Percentiles rank a stretch among this genome's conserved stretches.
These are phyloP conservation scores for Thermomyces lanuginosus DNA, from an alignment of 2,329 filamentous ascomycete genomes.

Conservation along the genomic window DNA sequence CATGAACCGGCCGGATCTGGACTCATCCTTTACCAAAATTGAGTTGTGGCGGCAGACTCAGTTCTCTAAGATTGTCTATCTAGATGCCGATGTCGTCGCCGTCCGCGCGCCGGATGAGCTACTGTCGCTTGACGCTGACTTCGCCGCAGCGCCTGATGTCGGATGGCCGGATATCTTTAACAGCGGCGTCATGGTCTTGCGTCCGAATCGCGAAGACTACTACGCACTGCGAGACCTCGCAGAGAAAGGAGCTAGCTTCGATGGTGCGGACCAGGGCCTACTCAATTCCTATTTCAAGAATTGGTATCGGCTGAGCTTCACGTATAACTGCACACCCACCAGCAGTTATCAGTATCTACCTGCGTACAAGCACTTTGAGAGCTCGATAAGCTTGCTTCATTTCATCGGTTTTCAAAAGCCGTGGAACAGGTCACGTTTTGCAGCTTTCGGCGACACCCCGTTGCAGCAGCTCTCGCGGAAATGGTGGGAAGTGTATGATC, in stretches of 20 bases:
- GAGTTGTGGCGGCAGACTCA: constrained; percentile 81
- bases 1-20: constrained; percentile 80
- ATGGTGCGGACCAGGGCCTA: constrained; percentile 89
- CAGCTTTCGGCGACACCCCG: constrained; percentile 19
- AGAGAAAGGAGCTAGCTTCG: constrained; percentile 76
- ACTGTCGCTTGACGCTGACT: constrained; percentile 47
- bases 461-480: constrained; percentile 70
- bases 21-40: constrained; percentile 93
- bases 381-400: constrained; percentile 76
- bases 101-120: constrained; percentile 85
- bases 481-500: constrained; percentile 93
- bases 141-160: constrained; percentile 74
- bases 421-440: constrained; percentile 48
- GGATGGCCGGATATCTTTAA: constrained; percentile 99
- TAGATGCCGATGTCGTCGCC: constrained; percentile 88
- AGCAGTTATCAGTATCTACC: constrained; percentile 96
- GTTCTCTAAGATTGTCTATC: constrained; percentile 82
- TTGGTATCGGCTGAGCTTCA: constrained; percentile 81
- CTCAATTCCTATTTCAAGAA: constrained; percentile 85
- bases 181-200: constrained; percentile 87
- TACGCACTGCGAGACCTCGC: constrained; percentile 72
- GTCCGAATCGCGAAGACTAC: constrained; percentile 74
- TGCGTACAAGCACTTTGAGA: constrained; percentile 84
- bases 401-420: constrained; percentile 90
- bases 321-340: constrained; percentile 93